A percentile compares a stretch with the other conserved stretches of the same genome.
These are phyloP conservation scores for Phialophora verrucosa DNA, from an alignment of 2,329 filamentous ascomycete genomes.

Conservation along the genomic window DNA sequence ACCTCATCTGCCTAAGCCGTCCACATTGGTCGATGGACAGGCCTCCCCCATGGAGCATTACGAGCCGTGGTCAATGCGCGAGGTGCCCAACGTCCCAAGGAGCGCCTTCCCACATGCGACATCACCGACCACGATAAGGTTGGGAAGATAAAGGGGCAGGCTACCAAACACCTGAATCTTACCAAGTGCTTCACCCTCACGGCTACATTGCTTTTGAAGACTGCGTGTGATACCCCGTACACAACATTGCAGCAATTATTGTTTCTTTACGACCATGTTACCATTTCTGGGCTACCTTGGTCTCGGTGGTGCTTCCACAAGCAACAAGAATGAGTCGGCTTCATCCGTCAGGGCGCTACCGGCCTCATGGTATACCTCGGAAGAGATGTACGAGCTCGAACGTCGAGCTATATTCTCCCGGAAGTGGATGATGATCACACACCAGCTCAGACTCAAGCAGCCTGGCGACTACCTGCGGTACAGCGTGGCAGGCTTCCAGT, in stretches of 20 bases:
- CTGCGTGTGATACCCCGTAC: not conserved
- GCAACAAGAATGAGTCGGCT: constrained; percentile 5
- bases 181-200: not conserved
- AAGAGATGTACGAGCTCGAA: constrained; percentile 58
- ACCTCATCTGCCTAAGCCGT: constrained; percentile 3
- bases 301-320: constrained; percentile 8
- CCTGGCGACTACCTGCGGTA: constrained; percentile 49
- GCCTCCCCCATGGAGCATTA: constrained; percentile 13
- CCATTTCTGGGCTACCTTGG: constrained; percentile 16
- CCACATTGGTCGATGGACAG: constrained; percentile 4
- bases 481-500: constrained; percentile 57
- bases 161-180: not conserved
- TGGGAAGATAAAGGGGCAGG: constrained; percentile 7
- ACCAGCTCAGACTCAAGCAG: constrained; percentile 55
- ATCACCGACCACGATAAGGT: constrained; percentile 6
- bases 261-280: not conserved
- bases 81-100: not conserved
- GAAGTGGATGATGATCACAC: constrained; percentile 53
- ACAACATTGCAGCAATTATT: not conserved
- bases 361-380: constrained; percentile 59
- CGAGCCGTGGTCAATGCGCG: constrained; percentile 7
- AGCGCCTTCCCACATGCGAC: constrained; percentile 7
- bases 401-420: constrained; percentile 57
- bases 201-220: not conserved
- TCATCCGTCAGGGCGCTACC: constrained; percentile 44